Percentiles rank a stretch among this genome's conserved stretches.
phyloP scores from a whole-genome alignment of 2,329 filamentous ascomycete genomes.

The Lecanoromycetidae sp. region DNA sequence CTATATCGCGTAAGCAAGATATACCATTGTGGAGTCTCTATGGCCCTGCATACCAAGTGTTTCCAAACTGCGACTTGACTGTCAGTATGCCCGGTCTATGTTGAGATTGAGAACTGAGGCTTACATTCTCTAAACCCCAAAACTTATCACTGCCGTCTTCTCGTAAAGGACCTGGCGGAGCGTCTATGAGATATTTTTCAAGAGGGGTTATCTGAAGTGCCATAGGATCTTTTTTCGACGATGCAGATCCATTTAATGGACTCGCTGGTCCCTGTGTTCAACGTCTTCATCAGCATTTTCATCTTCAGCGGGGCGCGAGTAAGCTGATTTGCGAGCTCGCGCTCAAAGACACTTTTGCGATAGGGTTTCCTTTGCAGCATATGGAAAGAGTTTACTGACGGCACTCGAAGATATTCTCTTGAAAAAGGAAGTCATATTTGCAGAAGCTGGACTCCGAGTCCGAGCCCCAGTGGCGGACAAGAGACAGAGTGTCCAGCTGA shows the following conservation, averaged over 20 bases:
- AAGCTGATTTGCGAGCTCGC: slow-evolving; percentile 4
- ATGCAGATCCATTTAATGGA: slow-evolving; percentile 34
- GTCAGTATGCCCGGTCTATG: slow-evolving; percentile 18
- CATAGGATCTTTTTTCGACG: slow-evolving; percentile 49
- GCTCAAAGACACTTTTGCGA: slow-evolving; percentile 19
- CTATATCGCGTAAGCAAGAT: slow-evolving; percentile 35
- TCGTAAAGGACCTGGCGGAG: slow-evolving; percentile 55
- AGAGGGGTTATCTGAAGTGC: slow-evolving; percentile 45
- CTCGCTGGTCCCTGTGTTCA: slow-evolving; percentile 34
- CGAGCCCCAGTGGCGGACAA: background rate
- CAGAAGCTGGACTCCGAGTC: background rate
- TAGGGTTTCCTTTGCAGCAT: background rate
- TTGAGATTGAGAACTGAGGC: slow-evolving; percentile 26
- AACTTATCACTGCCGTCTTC: slow-evolving; percentile 93
- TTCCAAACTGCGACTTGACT: slow-evolving; percentile 62
- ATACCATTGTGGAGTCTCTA: slow-evolving; percentile 20
- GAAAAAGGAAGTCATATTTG: slow-evolving; percentile 42
- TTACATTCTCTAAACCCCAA: slow-evolving; percentile 94
- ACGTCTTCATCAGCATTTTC: slow-evolving; percentile 10
- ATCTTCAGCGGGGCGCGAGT: background rate
- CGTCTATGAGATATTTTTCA: slow-evolving; percentile 67
- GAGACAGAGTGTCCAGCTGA: background rate
- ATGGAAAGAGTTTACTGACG: slow-evolving; percentile 26
- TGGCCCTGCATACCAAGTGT: slow-evolving; percentile 63
- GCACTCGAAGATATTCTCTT: slow-evolving; percentile 40